Percentiles rank a stretch among this genome's conserved stretches.
Conservation (phyloP, 345 rosid species). For the Populus pruinosa region DNA sequence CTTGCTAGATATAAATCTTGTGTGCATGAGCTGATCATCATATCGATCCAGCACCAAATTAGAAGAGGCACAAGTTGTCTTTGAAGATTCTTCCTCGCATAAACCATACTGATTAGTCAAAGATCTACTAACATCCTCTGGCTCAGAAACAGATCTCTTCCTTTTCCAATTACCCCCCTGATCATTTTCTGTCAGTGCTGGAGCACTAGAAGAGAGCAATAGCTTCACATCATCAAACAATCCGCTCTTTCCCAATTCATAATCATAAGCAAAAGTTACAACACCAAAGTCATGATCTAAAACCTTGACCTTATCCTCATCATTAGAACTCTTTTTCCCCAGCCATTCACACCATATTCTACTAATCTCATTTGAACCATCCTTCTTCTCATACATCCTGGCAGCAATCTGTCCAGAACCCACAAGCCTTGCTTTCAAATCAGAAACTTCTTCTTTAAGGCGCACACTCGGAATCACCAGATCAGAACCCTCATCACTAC, state of each 20-base stretch:
- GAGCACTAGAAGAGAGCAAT: conserved; percentile 49
- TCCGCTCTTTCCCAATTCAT: conserved; percentile 72
- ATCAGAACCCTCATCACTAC: conserved; percentile 19
- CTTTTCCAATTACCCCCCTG: conserved; percentile 44
- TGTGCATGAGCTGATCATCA: conserved; percentile 57
- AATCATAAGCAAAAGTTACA: conserved; percentile 10
- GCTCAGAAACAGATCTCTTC: conserved; percentile 73
- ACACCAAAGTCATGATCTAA: conserved; percentile 36
- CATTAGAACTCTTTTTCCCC: conserved; percentile 39
- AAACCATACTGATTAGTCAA: conserved; percentile 54
- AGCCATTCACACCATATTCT: conserved; percentile 96
- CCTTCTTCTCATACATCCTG: conserved; percentile 40
- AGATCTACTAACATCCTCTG: conserved; percentile 67
- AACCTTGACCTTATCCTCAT: conserved; percentile 31
- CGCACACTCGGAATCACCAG: conserved; percentile 52
- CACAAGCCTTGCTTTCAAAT: conserved; percentile 49
- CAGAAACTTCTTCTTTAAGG: conserved; percentile 54
- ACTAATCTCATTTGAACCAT: conserved; percentile 30
- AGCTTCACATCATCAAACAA: conserved; percentile 50
- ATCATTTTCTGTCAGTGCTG: conserved; percentile 33
- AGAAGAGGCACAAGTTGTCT: conserved; percentile 42
- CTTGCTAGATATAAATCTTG: conserved; percentile 57
- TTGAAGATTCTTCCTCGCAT: conserved; percentile 64
- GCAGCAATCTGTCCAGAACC: conserved; percentile 67
- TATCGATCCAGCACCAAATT: conserved; percentile 45